Conservation (phyloP, 1,284 basidiomycete species). For the Microbotryum scabiosae region DNA sequence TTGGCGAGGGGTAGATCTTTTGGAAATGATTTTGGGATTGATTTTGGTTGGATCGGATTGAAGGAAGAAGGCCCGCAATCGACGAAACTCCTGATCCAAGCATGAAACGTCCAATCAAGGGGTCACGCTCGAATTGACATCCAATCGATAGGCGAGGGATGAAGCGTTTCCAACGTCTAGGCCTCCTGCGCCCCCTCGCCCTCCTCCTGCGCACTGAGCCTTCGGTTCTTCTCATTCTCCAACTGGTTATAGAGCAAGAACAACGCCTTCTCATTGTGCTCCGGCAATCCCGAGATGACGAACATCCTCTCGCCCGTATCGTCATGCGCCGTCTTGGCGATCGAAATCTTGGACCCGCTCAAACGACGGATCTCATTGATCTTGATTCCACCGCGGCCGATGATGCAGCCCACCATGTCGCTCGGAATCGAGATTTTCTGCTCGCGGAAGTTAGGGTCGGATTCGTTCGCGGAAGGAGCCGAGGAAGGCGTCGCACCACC, state of each 20-base stretch:
- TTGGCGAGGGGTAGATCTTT: too few relatives aligned
- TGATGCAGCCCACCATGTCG: constrained; percentile 73
- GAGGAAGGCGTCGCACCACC: constrained; percentile 39
- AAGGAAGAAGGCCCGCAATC: too few relatives aligned
- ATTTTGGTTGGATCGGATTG: too few relatives aligned
- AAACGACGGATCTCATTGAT: constrained; percentile 97
- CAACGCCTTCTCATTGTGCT: constrained; percentile 74
- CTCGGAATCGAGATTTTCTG: constrained; percentile 98
- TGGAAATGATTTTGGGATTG: too few relatives aligned
- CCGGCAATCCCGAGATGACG: constrained; percentile 92
- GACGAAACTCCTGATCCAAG: too few relatives aligned
- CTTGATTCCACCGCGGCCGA: constrained; percentile 89
- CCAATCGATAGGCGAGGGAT: too few relatives aligned
- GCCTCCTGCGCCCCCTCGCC: too few relatives aligned
- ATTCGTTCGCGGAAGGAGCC: constrained; percentile 44
- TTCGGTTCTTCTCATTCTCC: constrained; percentile 80
- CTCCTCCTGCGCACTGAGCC: constrained; percentile 5
- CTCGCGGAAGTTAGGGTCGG: constrained; percentile 70
- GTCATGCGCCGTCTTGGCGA: constrained; percentile 96
- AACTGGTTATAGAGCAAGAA: constrained; percentile 88
- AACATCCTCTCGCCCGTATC: constrained; percentile 99
- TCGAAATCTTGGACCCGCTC: constrained; percentile 92
- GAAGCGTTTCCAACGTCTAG: too few relatives aligned
- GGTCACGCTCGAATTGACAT: too few relatives aligned
- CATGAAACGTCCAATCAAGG: too few relatives aligned